phyloP scores from a whole-genome alignment of 257 asterid genomes.

The Gentiana straminea region DNA sequence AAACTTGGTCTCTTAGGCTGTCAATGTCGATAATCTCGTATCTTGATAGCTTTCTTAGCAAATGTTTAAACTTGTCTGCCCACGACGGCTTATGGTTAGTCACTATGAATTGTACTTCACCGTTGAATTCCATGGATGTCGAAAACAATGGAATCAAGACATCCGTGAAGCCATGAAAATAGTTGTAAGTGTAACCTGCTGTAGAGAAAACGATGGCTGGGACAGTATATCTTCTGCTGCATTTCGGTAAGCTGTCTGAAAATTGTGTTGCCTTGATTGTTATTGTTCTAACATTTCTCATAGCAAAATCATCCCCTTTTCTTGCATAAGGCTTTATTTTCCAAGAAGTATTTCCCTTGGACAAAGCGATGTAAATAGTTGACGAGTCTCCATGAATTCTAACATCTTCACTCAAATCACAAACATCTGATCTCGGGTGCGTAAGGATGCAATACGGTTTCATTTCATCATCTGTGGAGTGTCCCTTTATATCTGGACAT shows the following conservation, averaged over 20 bases:
- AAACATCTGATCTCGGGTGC: slow-evolving; percentile 31
- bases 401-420: slow-evolving; percentile 46
- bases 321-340: slow-evolving; percentile 45
- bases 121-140: slow-evolving; percentile 29
- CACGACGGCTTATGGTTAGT: slow-evolving; percentile 20
- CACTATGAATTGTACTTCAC: slow-evolving; percentile 27
- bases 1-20: slow-evolving; percentile 10
- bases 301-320: slow-evolving; percentile 22
- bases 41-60: slow-evolving; percentile 26
- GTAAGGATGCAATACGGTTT: slow-evolving; percentile 18
- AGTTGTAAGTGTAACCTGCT: slow-evolving; percentile 39
- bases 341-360: slow-evolving; percentile 10
- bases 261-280: slow-evolving; percentile 2
- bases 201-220: slow-evolving; percentile 51
- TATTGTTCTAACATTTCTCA: slow-evolving; percentile 17
- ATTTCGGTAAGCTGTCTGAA: slow-evolving; percentile 17
- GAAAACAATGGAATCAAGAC: slow-evolving; percentile 39
- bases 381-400: slow-evolving; percentile 38
- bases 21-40: slow-evolving; percentile 32
- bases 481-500: neutral
- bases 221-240: slow-evolving; percentile 19
- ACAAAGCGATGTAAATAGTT: slow-evolving; percentile 33
- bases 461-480: slow-evolving; percentile 14
- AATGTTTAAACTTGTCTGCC: slow-evolving; percentile 17
- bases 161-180: slow-evolving; percentile 51